These are phyloP conservation scores for Wolfiporia cocos DNA, from an alignment of 1,284 basidiomycete species.

Conservation along the genomic window DNA sequence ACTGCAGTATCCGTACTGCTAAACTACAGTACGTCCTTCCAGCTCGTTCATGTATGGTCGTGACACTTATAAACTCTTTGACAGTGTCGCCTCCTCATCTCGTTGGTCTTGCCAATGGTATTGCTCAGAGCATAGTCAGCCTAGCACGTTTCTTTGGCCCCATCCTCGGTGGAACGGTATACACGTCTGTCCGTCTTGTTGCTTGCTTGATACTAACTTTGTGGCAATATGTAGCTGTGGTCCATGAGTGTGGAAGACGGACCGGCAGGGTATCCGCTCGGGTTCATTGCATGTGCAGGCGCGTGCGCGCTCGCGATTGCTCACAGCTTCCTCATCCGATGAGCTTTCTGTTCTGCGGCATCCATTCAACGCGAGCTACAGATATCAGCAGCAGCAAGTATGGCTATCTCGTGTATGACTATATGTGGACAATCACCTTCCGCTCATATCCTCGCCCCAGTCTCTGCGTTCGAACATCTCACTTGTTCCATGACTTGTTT, in stretches of 20 bases:
- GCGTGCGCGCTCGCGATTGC: constrained; percentile 58
- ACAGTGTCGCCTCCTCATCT: constrained; percentile 76
- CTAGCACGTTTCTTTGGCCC: constrained; percentile 75
- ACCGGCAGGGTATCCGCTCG: constrained; percentile 66
- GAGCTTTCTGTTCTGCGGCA: no score
- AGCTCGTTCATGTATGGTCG: not conserved
- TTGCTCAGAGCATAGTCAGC: constrained; percentile 80
- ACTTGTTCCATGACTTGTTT: no score
- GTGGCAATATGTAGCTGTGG: constrained; percentile 71
- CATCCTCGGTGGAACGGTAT: constrained; percentile 71
- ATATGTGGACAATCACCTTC: no score
- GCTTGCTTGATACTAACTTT: no score
- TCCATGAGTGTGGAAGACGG: constrained; percentile 60
- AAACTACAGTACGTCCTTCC: constrained; percentile 62
- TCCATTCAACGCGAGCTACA: no score
- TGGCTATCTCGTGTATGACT: no score
- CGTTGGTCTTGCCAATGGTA: constrained; percentile 74
- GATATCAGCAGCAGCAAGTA: no score
- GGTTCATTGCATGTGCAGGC: constrained; percentile 61
- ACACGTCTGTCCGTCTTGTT: no score
- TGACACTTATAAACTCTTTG: not conserved
- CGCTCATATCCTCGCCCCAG: no score
- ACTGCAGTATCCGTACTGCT: constrained; percentile 74
- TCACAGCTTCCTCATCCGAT: constrained; percentile 50
- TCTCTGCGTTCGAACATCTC: no score